phyloP scores from a whole-genome alignment of 2,329 filamentous ascomycete genomes.

The Colletotrichum plurivorum region DNA sequence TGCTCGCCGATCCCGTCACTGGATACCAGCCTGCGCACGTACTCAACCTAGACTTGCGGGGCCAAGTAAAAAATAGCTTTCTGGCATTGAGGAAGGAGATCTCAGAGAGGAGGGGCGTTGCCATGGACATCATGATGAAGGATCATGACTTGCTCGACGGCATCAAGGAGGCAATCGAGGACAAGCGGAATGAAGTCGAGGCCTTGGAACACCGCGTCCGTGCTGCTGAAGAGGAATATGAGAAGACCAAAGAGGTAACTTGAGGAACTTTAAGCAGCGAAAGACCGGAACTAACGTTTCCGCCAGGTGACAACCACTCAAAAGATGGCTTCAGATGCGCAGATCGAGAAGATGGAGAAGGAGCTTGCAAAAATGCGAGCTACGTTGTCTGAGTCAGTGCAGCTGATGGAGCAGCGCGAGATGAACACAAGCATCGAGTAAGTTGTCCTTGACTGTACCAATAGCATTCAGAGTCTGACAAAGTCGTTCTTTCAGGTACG shows the following conservation, averaged over 20 bases:
- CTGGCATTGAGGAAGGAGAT: constrained; percentile 87
- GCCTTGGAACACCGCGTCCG: constrained; percentile 89
- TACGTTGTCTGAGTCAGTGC: constrained; percentile 86
- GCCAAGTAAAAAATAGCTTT: constrained; percentile 84
- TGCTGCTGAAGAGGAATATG: constrained; percentile 92
- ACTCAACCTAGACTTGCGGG: constrained; percentile 88
- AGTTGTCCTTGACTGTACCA: constrained; percentile 51
- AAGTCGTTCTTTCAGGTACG: constrained; percentile 72
- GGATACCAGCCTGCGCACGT: constrained; percentile 94
- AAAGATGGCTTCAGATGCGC: constrained; percentile 89
- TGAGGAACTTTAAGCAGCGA: neutral
- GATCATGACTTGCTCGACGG: constrained; percentile 94
- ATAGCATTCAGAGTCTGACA: neutral
- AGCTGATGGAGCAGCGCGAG: constrained; percentile 93
- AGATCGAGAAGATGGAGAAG: constrained; percentile 99
- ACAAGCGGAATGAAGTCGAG: constrained; percentile 94
- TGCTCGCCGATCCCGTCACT: constrained; percentile 84
- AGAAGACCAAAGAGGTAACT: constrained; percentile 85
- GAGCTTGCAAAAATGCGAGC: constrained; percentile 94
- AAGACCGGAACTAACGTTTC: neutral
- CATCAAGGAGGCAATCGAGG: constrained; percentile 96
- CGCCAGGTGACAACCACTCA: constrained; percentile 80
- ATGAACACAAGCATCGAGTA: constrained; percentile 98
- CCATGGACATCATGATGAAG: constrained; percentile 92
- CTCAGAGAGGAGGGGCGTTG: constrained; percentile 85